These are phyloP conservation scores for Paspalum vaginatum DNA, from an alignment of 176 grass and related monocot species.

Conservation along the genomic window DNA sequence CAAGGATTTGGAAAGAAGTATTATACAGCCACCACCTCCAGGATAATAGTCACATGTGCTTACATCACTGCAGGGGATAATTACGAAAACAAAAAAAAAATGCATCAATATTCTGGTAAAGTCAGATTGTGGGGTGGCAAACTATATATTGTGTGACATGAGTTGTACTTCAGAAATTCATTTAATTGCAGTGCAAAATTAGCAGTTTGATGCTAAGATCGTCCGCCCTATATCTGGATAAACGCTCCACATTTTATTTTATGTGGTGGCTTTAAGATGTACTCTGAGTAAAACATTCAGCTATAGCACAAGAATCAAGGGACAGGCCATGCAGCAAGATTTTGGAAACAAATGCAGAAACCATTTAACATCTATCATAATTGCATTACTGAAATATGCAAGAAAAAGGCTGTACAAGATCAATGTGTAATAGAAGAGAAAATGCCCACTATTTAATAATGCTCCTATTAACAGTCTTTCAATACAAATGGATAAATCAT, in stretches of 20 bases:
- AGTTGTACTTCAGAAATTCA: conserved; percentile 17
- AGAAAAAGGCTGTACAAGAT: neutral
- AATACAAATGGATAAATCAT: neutral
- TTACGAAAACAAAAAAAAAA: conserved; percentile 20
- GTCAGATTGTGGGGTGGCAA: conserved; percentile 1
- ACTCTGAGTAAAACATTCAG: neutral
- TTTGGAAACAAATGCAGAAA: neutral
- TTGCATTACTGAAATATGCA: neutral
- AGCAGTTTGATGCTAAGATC: neutral
- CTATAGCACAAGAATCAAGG: neutral
- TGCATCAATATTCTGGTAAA: conserved; percentile 15
- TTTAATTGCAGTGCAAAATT: neutral
- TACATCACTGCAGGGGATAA: conserved; percentile 46
- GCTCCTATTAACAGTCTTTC: neutral
- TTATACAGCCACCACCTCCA: conserved; percentile 66
- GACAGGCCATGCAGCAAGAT: neutral
- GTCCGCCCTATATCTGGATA: neutral
- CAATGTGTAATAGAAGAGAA: neutral
- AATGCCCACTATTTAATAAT: neutral
- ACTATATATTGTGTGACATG: conserved; percentile 2
- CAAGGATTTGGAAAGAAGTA: conserved; percentile 65
- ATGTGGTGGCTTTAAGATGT: conserved; percentile 15
- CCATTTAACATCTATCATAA: neutral
- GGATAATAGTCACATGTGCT: conserved; percentile 64
- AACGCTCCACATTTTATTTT: neutral